phyloP scores from a whole-genome alignment of 106 monocot genomes.

The Dioscorea zingiberensis region DNA sequence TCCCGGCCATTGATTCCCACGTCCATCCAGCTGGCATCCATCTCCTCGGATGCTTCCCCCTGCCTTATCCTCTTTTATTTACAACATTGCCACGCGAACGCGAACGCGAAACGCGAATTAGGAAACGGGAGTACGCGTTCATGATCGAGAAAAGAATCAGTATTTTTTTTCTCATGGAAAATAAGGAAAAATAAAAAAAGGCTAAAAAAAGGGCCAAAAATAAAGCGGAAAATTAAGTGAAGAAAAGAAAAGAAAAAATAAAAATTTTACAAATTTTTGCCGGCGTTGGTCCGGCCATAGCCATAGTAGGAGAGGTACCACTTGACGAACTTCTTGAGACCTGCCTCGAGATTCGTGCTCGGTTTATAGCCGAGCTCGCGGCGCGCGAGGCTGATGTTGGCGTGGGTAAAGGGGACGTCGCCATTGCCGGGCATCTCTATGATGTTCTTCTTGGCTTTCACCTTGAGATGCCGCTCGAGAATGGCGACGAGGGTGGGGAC shows the following conservation, averaged over 20 bases:
- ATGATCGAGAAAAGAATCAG: background rate
- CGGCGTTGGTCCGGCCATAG: slow-evolving; percentile 8
- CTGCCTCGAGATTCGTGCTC: slow-evolving; percentile 32
- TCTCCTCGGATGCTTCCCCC: background rate
- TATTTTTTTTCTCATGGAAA: background rate
- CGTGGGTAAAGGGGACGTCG: slow-evolving; percentile 48
- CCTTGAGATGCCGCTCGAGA: slow-evolving; percentile 29
- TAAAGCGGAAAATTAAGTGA: background rate
- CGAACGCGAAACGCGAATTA: too few relatives aligned
- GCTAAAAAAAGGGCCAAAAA: background rate
- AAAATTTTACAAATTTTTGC: too few relatives aligned
- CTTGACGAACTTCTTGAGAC: slow-evolving; percentile 45
- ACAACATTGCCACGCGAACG: background rate
- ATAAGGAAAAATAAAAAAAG: background rate
- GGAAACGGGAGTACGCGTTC: background rate
- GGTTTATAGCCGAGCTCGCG: slow-evolving; percentile 38
- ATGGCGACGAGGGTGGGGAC: slow-evolving; percentile 32
- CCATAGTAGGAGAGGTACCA: slow-evolving; percentile 51
- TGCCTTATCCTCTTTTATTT: background rate
- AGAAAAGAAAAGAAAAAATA: background rate
- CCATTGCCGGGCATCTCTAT: slow-evolving; percentile 50
- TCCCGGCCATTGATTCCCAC: background rate
- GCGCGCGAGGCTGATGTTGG: slow-evolving; percentile 33
- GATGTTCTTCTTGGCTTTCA: slow-evolving; percentile 30
- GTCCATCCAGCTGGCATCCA: background rate